These are phyloP conservation scores for Trametes cingulata DNA, from an alignment of 768 basidiomycete species.

Conservation along the genomic window DNA sequence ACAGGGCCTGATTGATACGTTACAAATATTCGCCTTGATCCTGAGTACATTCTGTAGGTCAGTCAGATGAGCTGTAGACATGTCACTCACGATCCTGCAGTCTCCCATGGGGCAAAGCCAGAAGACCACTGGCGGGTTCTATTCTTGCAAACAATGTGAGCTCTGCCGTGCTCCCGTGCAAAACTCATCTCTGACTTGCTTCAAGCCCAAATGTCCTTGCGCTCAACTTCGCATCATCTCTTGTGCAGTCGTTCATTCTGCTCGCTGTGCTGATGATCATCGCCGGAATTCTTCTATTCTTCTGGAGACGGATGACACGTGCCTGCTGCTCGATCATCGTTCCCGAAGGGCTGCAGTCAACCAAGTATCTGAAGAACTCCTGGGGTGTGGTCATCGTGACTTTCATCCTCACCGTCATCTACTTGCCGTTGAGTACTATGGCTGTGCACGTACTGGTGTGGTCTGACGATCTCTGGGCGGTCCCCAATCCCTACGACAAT, in stretches of 20 bases:
- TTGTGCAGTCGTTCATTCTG: slow-evolving; percentile 59
- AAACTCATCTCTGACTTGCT: slow-evolving; percentile 4
- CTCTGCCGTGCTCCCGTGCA: slow-evolving; percentile 1
- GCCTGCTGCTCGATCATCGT: slow-evolving; percentile 50
- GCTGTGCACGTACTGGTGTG: slow-evolving; percentile 74
- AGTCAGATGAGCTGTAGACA: not conserved
- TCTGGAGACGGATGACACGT: slow-evolving; percentile 53
- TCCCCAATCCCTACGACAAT: slow-evolving; percentile 67
- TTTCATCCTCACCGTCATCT: slow-evolving; percentile 67
- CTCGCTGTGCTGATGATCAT: slow-evolving; percentile 60
- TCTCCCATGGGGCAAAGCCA: slow-evolving; percentile 24
- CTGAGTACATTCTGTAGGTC: slow-evolving; percentile 62
- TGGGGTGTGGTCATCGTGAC: slow-evolving; percentile 61
- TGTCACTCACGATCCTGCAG: not conserved
- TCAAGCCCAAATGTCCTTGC: slow-evolving; percentile 71
- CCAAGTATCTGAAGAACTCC: slow-evolving; percentile 41
- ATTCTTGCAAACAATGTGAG: slow-evolving; percentile 70
- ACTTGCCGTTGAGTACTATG: slow-evolving; percentile 78
- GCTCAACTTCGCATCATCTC: slow-evolving; percentile 66
- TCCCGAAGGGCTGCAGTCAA: slow-evolving; percentile 57
- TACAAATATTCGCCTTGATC: slow-evolving; percentile 73
- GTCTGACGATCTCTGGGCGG: slow-evolving; percentile 76
- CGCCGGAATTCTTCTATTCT: slow-evolving; percentile 53
- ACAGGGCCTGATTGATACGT: slow-evolving; percentile 64
- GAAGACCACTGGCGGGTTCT: slow-evolving; percentile 55